These are phyloP conservation scores for Lizonia empirigonia DNA, from an alignment of 2,329 filamentous ascomycete genomes.

Conservation along the genomic window DNA sequence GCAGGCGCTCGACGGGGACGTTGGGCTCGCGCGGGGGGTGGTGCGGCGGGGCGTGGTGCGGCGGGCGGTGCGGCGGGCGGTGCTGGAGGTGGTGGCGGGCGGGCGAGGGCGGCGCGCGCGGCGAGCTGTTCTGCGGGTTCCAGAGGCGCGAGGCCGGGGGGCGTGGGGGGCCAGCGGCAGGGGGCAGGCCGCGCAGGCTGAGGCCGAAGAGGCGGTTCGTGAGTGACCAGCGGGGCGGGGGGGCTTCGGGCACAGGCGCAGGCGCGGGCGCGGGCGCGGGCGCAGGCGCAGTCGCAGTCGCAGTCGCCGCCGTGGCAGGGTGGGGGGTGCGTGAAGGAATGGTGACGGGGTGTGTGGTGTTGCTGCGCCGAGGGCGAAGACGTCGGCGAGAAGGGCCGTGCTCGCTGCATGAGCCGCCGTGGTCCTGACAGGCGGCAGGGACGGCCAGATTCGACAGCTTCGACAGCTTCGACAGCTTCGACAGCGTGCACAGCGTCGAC, in stretches of 20 bases:
- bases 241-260: slow-evolving; percentile 29
- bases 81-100: slow-evolving; percentile 26
- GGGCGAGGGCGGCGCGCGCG: slow-evolving; percentile 51
- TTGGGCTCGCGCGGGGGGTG: slow-evolving; percentile 45
- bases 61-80: slow-evolving; percentile 32
- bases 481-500: no score
- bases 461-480: no score
- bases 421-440: slow-evolving; percentile 7
- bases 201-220: slow-evolving; percentile 51
- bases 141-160: slow-evolving; percentile 60
- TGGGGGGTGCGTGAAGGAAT: slow-evolving; percentile 36
- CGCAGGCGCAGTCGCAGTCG: slow-evolving; percentile 25
- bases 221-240: slow-evolving; percentile 48
- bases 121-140: slow-evolving; percentile 67
- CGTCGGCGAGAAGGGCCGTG: slow-evolving; percentile 18
- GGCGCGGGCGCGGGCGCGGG: slow-evolving; percentile 2
- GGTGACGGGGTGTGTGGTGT: slow-evolving; percentile 26
- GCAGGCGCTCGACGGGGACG: slow-evolving; percentile 49
- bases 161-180: slow-evolving; percentile 29
- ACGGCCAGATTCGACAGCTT: background rate
- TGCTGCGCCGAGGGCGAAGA: slow-evolving; percentile 15
- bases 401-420: slow-evolving; percentile 14
- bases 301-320: slow-evolving; percentile 27
- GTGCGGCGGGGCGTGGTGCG: slow-evolving; percentile 14
- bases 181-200: slow-evolving; percentile 36